Percentiles rank a stretch among this genome's conserved stretches.
phyloP scores from a whole-genome alignment of 495 filamentous ascomycete genomes.

The Aspergillus funiculosus region DNA sequence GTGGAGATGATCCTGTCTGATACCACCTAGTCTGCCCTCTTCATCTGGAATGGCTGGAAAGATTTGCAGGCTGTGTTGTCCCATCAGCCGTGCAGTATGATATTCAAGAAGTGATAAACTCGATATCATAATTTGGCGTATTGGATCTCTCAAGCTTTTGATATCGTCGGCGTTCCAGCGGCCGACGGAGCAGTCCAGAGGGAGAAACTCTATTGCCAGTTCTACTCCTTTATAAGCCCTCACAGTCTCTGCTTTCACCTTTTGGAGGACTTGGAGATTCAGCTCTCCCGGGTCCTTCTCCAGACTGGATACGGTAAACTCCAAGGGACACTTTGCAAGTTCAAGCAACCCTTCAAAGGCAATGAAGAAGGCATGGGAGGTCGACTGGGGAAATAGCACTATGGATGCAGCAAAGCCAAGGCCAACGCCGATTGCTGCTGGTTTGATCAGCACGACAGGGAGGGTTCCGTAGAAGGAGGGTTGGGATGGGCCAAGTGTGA shows the following conservation, averaged over 20 bases:
- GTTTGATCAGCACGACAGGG: slow-evolving; percentile 30
- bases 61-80: slow-evolving; percentile 5
- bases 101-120: slow-evolving; percentile 21
- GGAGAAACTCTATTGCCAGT: slow-evolving; percentile 22
- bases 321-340: slow-evolving; percentile 27
- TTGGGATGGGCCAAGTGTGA: slow-evolving; percentile 30
- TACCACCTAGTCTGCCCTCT: background rate
- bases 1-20: too few relatives aligned
- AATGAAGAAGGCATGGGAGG: slow-evolving; percentile 31
- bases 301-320: slow-evolving; percentile 7
- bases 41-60: slow-evolving; percentile 6
- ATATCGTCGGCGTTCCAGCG: slow-evolving; percentile 22
- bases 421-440: slow-evolving; percentile 35
- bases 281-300: slow-evolving; percentile 1
- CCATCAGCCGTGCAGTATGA: slow-evolving; percentile 14
- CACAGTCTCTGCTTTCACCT: slow-evolving; percentile 13
- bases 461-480: slow-evolving; percentile 37
- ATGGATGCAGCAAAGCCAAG: slow-evolving; percentile 34
- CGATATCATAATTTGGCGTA: slow-evolving; percentile 16
- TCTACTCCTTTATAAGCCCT: slow-evolving; percentile 17
- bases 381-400: slow-evolving; percentile 39
- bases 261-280: slow-evolving; percentile 12
- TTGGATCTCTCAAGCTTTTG: slow-evolving; percentile 15
- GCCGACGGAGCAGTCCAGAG: slow-evolving; percentile 23
- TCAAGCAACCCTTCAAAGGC: slow-evolving; percentile 30